Evolutionary conservation across 2,329 filamentous ascomycete genomes (phyloP).

Genomic region (Tetracladium maxilliforme): DNA sequence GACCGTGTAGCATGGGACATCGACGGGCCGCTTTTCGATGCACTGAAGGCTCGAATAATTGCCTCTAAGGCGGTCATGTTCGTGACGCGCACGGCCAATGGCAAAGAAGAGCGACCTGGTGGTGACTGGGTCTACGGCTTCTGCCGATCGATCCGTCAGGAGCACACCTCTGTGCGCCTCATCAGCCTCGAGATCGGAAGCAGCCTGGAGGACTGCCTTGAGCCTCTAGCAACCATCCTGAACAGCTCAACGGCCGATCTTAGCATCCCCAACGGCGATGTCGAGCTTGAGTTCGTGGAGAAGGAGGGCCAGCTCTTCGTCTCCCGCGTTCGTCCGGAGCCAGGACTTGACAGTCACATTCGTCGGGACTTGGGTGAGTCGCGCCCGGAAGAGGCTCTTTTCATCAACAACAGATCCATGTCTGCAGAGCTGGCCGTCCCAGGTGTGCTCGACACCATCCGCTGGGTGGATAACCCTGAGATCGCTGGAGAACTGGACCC

Average conservation of each 20-base stretch:
- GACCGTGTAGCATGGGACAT: conserved; percentile 1
- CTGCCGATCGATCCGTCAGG: conserved; percentile 1
- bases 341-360: conserved; percentile 1
- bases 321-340: conserved; percentile 3
- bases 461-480: conserved; percentile 9
- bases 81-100: no score
- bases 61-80: no score
- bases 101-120: not conserved
- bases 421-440: no score
- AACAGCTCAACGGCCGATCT: conserved; percentile 1
- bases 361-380: not conserved
- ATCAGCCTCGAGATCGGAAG: not conserved
- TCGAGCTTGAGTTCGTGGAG: conserved; percentile 3
- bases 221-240: conserved; percentile 1
- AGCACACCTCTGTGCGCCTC: conserved; percentile 1
- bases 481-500: conserved; percentile 3
- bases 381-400: not conserved
- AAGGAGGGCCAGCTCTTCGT: conserved; percentile 2
- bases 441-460: conserved; percentile 9
- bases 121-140: conserved; percentile 1
- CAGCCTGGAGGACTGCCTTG: conserved; percentile 1
- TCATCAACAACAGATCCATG: conserved; percentile 2
- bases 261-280: conserved; percentile 1
- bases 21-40: no score
- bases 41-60: conserved; percentile 1